These are phyloP conservation scores for Melastoma candidum DNA, from an alignment of 441 rosid species.

Conservation along the genomic window DNA sequence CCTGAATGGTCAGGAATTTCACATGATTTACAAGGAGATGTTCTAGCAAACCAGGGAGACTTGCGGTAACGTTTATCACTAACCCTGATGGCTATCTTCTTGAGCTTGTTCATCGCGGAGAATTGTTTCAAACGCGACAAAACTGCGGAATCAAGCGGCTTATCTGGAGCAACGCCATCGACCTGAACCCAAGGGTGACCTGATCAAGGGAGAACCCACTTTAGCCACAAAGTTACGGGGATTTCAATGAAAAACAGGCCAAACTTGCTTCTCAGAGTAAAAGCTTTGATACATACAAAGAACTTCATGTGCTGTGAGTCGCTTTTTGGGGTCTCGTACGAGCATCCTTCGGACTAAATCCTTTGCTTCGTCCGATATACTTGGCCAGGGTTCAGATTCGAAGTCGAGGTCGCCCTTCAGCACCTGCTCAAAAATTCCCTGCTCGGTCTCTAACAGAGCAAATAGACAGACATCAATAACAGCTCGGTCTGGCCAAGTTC, in stretches of 20 bases:
- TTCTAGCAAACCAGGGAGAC: not conserved
- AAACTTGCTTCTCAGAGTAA: not conserved
- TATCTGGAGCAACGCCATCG: constrained; percentile 78
- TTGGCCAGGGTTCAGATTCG: constrained; percentile 93
- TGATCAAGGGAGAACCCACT: constrained; percentile 18
- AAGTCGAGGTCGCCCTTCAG: constrained; percentile 89
- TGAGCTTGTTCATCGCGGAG: constrained; percentile 94
- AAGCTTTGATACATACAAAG: constrained; percentile 41
- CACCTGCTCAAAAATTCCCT: constrained; percentile 94
- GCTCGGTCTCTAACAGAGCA: constrained; percentile 69
- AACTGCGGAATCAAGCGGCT: constrained; percentile 92
- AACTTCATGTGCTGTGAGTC: constrained; percentile 84
- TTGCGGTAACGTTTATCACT: constrained; percentile 4
- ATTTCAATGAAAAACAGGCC: not conserved
- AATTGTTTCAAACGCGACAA: constrained; percentile 76
- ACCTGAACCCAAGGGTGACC: constrained; percentile 97
- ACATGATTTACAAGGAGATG: not conserved
- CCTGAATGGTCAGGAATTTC: constrained; percentile 27
- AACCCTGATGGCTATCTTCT: constrained; percentile 84
- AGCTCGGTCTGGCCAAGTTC: constrained; percentile 10
- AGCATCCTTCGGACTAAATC: constrained; percentile 86
- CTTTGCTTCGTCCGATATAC: constrained; percentile 71
- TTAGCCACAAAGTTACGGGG: not conserved
- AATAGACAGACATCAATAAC: constrained; percentile 7
- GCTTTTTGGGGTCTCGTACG: constrained; percentile 70